Evolutionary conservation across 352 stramenopile genomes (phyloP).

Genomic region (Globisporangium paddicum): DNA sequence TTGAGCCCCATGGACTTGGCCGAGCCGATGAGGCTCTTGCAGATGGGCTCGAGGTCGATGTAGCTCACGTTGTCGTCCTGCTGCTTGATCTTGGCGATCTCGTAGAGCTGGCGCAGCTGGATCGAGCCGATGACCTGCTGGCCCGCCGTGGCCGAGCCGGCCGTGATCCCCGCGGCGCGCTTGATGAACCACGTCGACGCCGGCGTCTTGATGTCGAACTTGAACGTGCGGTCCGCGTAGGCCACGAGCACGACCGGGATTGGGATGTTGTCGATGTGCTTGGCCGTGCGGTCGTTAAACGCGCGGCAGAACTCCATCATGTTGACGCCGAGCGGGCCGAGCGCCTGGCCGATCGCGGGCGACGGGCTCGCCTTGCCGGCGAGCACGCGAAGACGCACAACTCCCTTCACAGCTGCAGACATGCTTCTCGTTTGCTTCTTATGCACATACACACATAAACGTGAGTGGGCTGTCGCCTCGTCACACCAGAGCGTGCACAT

Average conservation of each 20-base stretch:
- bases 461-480: neutral
- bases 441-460: too few species aligned
- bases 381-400: constrained; percentile 81
- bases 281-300: constrained; percentile 96
- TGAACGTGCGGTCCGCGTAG: constrained; percentile 94
- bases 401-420: constrained; percentile 53
- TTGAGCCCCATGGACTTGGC: constrained; percentile 91
- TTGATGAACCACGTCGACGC: constrained; percentile 94
- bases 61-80: constrained; percentile 92
- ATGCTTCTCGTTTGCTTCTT: constrained; percentile 6
- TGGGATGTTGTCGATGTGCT: constrained; percentile 90
- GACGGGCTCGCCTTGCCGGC: constrained; percentile 85
- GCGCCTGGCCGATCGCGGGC: constrained; percentile 85
- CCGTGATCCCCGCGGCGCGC: constrained; percentile 83
- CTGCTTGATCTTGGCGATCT: constrained; percentile 98
- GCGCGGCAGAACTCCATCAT: constrained; percentile 99
- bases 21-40: constrained; percentile 91
- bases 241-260: constrained; percentile 92
- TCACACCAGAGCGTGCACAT: neutral
- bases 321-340: constrained; percentile 98
- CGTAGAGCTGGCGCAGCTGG: constrained; percentile 94
- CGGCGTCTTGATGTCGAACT: constrained; percentile 95
- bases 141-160: constrained; percentile 66
- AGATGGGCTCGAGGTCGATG: constrained; percentile 90
- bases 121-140: constrained; percentile 84